Evolutionary conservation across 495 filamentous ascomycete species (phyloP).

Genomic region (Lichina pygmaea): DNA sequence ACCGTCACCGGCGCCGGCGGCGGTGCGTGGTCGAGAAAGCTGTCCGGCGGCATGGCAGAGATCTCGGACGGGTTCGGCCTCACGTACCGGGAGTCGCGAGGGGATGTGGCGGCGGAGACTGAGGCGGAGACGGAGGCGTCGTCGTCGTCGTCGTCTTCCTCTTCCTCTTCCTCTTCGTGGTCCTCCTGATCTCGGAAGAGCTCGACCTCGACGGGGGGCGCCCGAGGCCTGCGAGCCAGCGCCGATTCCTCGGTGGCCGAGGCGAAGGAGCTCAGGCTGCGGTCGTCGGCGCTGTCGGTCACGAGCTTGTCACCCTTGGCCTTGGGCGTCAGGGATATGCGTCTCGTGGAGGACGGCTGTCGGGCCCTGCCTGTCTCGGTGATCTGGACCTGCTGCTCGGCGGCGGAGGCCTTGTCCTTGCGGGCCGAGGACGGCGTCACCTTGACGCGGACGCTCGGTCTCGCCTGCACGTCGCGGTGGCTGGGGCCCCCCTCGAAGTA

Average conservation of each 20-base stretch:
- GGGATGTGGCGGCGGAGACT: conserved; percentile 19
- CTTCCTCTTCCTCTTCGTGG: not conserved
- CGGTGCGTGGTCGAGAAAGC: conserved; percentile 38
- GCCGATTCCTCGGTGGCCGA: conserved; percentile 53
- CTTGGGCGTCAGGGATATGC: conserved; percentile 29
- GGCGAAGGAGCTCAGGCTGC: conserved; percentile 33
- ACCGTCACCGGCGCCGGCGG: not conserved
- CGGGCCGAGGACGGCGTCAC: conserved; percentile 53
- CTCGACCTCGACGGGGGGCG: conserved; percentile 61
- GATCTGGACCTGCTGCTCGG: conserved; percentile 50
- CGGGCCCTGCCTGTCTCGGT: conserved; percentile 42
- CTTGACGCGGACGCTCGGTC: conserved; percentile 85
- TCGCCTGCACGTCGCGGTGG: conserved; percentile 23
- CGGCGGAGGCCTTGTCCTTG: conserved; percentile 23
- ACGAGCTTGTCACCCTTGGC: conserved; percentile 21
- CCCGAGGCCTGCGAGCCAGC: conserved; percentile 22
- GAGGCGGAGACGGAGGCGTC: too few species aligned
- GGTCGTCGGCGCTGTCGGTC: conserved; percentile 18
- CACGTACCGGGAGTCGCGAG: conserved; percentile 29
- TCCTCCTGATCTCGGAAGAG: conserved; percentile 29
- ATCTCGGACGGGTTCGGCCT: conserved; percentile 46
- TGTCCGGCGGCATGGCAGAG: conserved; percentile 73
- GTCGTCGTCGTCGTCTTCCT: conserved; percentile 14
- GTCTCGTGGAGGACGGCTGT: conserved; percentile 35
- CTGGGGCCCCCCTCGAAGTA: conserved; percentile 43